Conservation (phyloP, 768 basidiomycete genomes). For the Calocybe gangraenosa region DNA sequence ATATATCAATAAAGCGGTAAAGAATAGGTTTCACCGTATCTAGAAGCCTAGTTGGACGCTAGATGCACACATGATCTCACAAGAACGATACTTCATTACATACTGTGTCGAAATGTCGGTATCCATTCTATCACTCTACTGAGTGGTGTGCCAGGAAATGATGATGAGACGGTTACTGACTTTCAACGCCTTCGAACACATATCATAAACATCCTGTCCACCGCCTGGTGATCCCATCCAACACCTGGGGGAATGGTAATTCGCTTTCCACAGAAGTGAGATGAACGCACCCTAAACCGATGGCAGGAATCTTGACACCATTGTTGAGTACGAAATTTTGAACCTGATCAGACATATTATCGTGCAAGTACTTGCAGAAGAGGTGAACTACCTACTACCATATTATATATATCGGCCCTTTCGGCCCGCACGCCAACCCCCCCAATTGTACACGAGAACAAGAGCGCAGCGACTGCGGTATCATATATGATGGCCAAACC, state of each 20-base stretch:
- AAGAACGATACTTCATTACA: neutral
- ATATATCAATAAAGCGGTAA: neutral
- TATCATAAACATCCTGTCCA: slow-evolving; percentile 36
- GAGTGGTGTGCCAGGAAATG: neutral
- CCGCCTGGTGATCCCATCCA: slow-evolving; percentile 35
- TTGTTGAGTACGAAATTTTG: slow-evolving; percentile 23
- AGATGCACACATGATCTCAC: too few species aligned
- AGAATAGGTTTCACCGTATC: slow-evolving; percentile 18
- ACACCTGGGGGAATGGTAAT: slow-evolving; percentile 17
- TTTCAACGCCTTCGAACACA: slow-evolving; percentile 31
- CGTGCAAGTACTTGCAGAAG: too few species aligned
- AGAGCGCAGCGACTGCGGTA: too few species aligned
- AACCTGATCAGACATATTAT: too few species aligned
- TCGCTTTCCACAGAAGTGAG: neutral
- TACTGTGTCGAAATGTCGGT: slow-evolving; percentile 42
- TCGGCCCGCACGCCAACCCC: too few species aligned
- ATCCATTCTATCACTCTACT: slow-evolving; percentile 30
- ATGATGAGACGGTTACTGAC: slow-evolving; percentile 9
- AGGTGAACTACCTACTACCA: too few species aligned
- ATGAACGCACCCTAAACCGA: slow-evolving; percentile 25
- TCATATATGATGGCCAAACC: too few species aligned
- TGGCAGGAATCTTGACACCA: slow-evolving; percentile 25
- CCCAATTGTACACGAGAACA: too few species aligned
- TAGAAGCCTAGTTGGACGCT: slow-evolving; percentile 22
- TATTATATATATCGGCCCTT: too few species aligned